A percentile compares a stretch with the other conserved stretches of the same genome.
phyloP scores from a whole-genome alignment of 2,329 filamentous ascomycete species.

The Pochonia chlamydosporia region DNA sequence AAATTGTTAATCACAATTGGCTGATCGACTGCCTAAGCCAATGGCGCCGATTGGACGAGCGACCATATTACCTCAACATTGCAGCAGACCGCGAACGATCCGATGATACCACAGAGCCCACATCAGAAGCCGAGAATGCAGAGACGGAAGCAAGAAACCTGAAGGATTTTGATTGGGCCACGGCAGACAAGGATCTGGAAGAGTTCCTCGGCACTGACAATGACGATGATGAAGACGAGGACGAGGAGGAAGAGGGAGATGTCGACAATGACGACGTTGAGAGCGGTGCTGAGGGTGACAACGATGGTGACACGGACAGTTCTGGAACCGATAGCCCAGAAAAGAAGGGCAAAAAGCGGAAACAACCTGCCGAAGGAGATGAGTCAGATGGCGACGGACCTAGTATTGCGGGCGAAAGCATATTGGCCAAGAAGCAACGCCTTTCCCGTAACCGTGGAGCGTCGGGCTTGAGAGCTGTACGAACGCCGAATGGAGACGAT shows the following conservation, averaged over 20 bases:
- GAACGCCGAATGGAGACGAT: slow-evolving; percentile 32
- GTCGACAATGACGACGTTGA: slow-evolving; percentile 5
- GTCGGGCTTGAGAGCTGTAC: slow-evolving; percentile 40
- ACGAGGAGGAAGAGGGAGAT: slow-evolving; percentile 11
- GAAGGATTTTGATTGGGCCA: slow-evolving; percentile 51
- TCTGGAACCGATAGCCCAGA: slow-evolving; percentile 19
- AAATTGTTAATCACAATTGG: slow-evolving; percentile 91
- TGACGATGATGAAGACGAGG: slow-evolving; percentile 23
- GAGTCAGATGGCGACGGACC: slow-evolving; percentile 27
- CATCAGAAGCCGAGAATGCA: slow-evolving; percentile 25
- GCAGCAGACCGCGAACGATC: slow-evolving; percentile 52
- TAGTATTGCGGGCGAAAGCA: slow-evolving; percentile 29
- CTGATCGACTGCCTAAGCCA: slow-evolving; percentile 76
- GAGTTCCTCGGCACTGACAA: slow-evolving; percentile 24
- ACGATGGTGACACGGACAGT: slow-evolving; percentile 25
- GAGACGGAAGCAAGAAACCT: slow-evolving; percentile 35
- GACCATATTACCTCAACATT: slow-evolving; percentile 69
- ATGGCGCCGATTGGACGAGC: slow-evolving; percentile 77
- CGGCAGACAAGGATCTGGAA: slow-evolving; percentile 35
- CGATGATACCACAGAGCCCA: slow-evolving; percentile 26
- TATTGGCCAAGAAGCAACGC: slow-evolving; percentile 45
- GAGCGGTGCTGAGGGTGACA: slow-evolving; percentile 18
- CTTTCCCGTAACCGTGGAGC: slow-evolving; percentile 38
- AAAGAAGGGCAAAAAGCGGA: slow-evolving; percentile 27
- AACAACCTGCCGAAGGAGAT: slow-evolving; percentile 21